Evolutionary conservation across 768 basidiomycete species (phyloP).

Genomic region (Rhizopogon vesiculosus): DNA sequence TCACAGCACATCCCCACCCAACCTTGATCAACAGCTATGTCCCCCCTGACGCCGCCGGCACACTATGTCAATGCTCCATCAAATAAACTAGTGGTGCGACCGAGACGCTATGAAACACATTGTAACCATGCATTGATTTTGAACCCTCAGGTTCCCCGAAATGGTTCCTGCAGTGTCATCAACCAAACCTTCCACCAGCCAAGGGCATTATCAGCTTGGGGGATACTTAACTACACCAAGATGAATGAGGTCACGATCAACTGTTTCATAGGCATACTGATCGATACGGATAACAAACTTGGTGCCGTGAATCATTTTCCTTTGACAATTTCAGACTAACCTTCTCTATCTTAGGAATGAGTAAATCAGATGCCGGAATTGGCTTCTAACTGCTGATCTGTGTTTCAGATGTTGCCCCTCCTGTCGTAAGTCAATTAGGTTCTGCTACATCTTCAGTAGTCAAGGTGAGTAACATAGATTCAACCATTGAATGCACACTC

Average conservation of each 20-base stretch:
- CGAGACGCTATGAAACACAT: background rate
- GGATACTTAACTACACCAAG: constrained; percentile 27
- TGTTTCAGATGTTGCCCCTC: constrained; percentile 10
- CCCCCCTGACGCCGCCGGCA: too few relatives aligned
- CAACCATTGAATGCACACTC: background rate
- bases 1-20: too few relatives aligned
- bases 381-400: background rate
- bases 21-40: too few relatives aligned
- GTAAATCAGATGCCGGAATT: constrained; percentile 9
- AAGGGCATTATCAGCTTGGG: constrained; percentile 26
- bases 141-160: constrained; percentile 12
- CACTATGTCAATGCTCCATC: background rate
- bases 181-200: constrained; percentile 24
- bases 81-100: constrained; percentile 1
- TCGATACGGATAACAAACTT: constrained; percentile 19
- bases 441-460: background rate
- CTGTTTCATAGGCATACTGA: constrained; percentile 21
- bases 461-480: background rate
- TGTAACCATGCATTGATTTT: background rate
- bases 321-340: background rate
- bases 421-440: background rate
- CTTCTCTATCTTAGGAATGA: constrained; percentile 16
- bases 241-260: constrained; percentile 8
- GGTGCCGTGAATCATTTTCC: constrained; percentile 17
- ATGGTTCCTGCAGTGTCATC: constrained; percentile 36